These are phyloP conservation scores for Fusarium sp. DNA, from an alignment of 2,329 filamentous ascomycete species.

Conservation along the genomic window DNA sequence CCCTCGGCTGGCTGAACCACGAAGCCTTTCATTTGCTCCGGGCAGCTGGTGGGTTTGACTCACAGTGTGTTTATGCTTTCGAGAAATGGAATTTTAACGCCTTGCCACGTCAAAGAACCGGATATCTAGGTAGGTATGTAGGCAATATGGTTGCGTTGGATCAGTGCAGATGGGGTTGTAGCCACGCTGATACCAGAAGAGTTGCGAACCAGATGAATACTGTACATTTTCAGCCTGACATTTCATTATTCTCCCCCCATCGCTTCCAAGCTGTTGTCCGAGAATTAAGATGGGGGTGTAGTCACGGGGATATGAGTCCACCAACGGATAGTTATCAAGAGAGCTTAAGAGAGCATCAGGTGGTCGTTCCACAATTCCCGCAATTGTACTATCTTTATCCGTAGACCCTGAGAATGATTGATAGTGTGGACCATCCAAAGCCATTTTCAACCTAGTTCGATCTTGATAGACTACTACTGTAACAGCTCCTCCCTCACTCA, in stretches of 20 bases:
- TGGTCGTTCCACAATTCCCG: constrained; percentile 5
- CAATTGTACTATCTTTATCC: constrained; percentile 5
- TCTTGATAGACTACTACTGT: neutral
- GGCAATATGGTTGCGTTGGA: neutral
- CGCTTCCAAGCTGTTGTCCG: neutral
- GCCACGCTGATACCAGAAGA: constrained; percentile 3
- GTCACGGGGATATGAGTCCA: neutral
- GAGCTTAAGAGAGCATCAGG: constrained; percentile 16
- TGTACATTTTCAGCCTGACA: neutral
- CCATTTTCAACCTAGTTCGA: constrained; percentile 2
- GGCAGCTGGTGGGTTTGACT: neutral
- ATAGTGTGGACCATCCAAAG: constrained; percentile 1
- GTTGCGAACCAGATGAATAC: constrained; percentile 1
- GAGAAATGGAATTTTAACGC: constrained; percentile 2
- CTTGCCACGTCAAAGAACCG: constrained; percentile 4
- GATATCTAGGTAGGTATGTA: constrained; percentile 3
- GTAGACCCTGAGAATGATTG: constrained; percentile 10
- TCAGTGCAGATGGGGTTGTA: neutral
- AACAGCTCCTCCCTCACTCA: neutral
- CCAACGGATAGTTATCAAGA: constrained; percentile 1
- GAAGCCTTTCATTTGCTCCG: neutral
- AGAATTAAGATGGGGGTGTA: neutral
- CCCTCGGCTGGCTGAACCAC: constrained; percentile 11
- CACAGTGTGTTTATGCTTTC: constrained; percentile 1
- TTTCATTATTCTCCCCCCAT: neutral